Evolutionary conservation across 176 grass and related monocot species (phyloP).

Genomic region (Saccharum spontaneum): DNA sequence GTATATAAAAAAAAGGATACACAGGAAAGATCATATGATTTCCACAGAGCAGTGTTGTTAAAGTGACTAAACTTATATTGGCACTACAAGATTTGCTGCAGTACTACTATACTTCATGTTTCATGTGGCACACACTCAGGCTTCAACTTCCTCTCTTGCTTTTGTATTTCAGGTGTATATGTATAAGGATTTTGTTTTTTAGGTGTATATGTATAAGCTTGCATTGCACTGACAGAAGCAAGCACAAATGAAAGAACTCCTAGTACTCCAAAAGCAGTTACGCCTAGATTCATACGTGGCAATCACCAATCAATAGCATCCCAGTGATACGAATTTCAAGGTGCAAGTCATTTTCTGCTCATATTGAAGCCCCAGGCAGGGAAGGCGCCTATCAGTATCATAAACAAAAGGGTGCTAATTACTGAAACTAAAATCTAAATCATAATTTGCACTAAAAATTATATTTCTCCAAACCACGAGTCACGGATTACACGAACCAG

Average conservation of each 20-base stretch:
- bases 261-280: not conserved
- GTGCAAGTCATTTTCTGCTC: not conserved
- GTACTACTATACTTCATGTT: not conserved
- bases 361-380: not conserved
- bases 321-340: not conserved
- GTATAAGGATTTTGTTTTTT: not conserved
- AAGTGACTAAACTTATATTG: not conserved
- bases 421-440: not conserved
- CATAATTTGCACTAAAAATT: not conserved
- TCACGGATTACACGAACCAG: not conserved
- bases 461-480: not conserved
- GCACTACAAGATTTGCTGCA: not conserved
- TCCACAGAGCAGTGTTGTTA: not conserved
- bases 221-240: not conserved
- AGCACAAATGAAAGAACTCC: not conserved
- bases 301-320: not conserved
- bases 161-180: not conserved
- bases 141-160: not conserved
- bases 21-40: slow-evolving; percentile 1
- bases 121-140: not conserved
- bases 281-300: not conserved
- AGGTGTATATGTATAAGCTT: not conserved
- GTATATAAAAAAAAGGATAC: not conserved
- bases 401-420: not conserved
- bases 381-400: not conserved